phyloP scores from a whole-genome alignment of 2,329 filamentous ascomycete species.

The Verticillium dahliae region DNA sequence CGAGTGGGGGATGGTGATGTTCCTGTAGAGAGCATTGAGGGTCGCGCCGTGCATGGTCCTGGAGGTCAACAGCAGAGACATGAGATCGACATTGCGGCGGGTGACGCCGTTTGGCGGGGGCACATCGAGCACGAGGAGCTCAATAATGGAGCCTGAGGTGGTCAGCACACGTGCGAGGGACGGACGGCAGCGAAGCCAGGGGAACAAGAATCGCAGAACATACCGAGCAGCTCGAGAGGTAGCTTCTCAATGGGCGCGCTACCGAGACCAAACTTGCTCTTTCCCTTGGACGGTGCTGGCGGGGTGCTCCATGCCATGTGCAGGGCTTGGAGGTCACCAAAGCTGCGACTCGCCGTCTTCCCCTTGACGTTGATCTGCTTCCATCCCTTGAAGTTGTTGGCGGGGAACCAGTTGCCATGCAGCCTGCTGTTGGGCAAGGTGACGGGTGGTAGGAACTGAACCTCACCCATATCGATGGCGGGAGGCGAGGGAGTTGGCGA shows the following conservation, averaged over 20 bases:
- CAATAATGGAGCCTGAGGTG: constrained; percentile 61
- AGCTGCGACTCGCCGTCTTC: constrained; percentile 54
- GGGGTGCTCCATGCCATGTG: constrained; percentile 47
- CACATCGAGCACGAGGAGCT: constrained; percentile 66
- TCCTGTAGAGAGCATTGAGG: constrained; percentile 66
- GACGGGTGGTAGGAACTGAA: constrained; percentile 43
- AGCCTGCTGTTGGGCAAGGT: constrained; percentile 50
- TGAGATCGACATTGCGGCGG: constrained; percentile 70
- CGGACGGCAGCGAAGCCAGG: constrained; percentile 6
- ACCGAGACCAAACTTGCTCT: constrained; percentile 34
- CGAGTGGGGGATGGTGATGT: constrained; percentile 78
- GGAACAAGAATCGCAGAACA: constrained; percentile 21
- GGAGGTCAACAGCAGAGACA: constrained; percentile 72
- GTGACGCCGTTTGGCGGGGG: constrained; percentile 67
- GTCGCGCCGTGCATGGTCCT: constrained; percentile 66
- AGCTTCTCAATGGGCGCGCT: constrained; percentile 58
- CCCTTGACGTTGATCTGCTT: constrained; percentile 55
- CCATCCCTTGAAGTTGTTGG: constrained; percentile 54
- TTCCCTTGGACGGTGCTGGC: constrained; percentile 19
- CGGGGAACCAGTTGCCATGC: constrained; percentile 53
- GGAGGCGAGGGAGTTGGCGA: constrained; percentile 25
- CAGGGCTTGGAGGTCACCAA: constrained; percentile 50
- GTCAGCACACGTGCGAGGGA: constrained; percentile 4
- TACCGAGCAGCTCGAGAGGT: constrained; percentile 66
- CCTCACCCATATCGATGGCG: constrained; percentile 30